Evolutionary conservation across 2,329 filamentous ascomycete genomes (phyloP).

Genomic region (Hypoxylon sp.): DNA sequence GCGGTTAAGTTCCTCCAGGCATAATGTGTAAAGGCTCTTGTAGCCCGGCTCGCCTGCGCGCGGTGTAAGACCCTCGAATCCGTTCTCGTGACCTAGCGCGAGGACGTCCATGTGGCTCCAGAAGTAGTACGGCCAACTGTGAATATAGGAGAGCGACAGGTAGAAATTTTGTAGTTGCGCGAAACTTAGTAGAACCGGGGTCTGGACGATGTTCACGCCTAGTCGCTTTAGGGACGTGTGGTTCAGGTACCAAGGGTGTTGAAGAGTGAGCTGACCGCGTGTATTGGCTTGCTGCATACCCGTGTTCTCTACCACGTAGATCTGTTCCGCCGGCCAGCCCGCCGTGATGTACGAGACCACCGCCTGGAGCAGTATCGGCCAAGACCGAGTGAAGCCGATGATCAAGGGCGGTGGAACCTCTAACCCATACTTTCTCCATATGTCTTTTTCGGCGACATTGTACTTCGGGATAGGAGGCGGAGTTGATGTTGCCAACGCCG

Average conservation of each 20-base stretch:
- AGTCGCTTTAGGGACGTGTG: constrained; percentile 65
- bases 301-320: constrained; percentile 73
- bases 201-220: constrained; percentile 66
- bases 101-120: constrained; percentile 72
- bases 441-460: constrained; percentile 59
- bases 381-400: constrained; percentile 72
- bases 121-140: constrained; percentile 66
- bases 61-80: constrained; percentile 54
- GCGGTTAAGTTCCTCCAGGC: constrained; percentile 56
- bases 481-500: constrained; percentile 55
- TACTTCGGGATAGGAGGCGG: constrained; percentile 61
- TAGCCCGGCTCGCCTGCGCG: constrained; percentile 56
- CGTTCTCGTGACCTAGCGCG: constrained; percentile 61
- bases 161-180: constrained; percentile 71
- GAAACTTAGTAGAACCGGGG: constrained; percentile 67
- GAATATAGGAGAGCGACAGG: constrained; percentile 61
- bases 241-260: constrained; percentile 71
- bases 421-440: constrained; percentile 58
- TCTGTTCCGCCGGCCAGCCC: constrained; percentile 70
- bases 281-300: constrained; percentile 68
- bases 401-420: constrained; percentile 64
- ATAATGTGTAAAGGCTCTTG: constrained; percentile 60
- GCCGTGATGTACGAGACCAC: constrained; percentile 71
- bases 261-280: constrained; percentile 62
- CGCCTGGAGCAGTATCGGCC: constrained; percentile 68